Conservation (phyloP, 352 stramenopile genomes). For the Phytophthora pisi region DNA sequence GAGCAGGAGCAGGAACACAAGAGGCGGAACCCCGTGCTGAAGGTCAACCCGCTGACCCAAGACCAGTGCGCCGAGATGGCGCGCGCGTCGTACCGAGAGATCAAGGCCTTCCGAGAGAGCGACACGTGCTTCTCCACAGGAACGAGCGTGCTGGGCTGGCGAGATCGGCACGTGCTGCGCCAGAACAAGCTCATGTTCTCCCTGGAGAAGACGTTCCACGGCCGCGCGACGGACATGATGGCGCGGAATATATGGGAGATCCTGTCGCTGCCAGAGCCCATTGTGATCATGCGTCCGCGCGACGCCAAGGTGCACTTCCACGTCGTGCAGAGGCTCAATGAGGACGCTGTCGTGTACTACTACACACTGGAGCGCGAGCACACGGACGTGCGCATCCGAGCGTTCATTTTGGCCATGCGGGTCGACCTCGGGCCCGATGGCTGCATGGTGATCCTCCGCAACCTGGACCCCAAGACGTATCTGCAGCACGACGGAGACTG, state of each 20-base stretch:
- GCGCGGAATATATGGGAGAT: constrained; percentile 53
- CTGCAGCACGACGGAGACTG: constrained; percentile 54
- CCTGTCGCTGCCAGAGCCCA: constrained; percentile 48
- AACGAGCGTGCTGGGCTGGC: constrained; percentile 70
- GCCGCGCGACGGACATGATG: constrained; percentile 42
- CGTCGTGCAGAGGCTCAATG: constrained; percentile 62
- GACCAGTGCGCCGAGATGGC: constrained; percentile 57
- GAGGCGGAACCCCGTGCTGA: constrained; percentile 45
- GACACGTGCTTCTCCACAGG: constrained; percentile 57
- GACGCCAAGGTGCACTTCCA: constrained; percentile 66
- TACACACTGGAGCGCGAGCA: constrained; percentile 66
- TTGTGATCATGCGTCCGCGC: constrained; percentile 59
- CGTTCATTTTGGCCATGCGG: constrained; percentile 65
- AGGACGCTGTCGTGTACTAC: constrained; percentile 71
- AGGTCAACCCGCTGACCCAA: constrained; percentile 48
- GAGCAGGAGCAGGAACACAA: constrained; percentile 52
- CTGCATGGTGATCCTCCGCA: constrained; percentile 58
- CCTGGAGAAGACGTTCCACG: constrained; percentile 66
- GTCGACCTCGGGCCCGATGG: constrained; percentile 48
- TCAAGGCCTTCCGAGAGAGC: constrained; percentile 59
- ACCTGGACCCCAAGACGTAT: constrained; percentile 61
- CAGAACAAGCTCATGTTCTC: constrained; percentile 68
- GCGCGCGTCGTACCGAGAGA: constrained; percentile 46
- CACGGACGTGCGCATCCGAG: constrained; percentile 57
- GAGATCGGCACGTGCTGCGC: constrained; percentile 54